Percentiles rank a stretch among this genome's conserved stretches.
phyloP scores from a whole-genome alignment of 306 rosid species.

The Canavalia gladiata region DNA sequence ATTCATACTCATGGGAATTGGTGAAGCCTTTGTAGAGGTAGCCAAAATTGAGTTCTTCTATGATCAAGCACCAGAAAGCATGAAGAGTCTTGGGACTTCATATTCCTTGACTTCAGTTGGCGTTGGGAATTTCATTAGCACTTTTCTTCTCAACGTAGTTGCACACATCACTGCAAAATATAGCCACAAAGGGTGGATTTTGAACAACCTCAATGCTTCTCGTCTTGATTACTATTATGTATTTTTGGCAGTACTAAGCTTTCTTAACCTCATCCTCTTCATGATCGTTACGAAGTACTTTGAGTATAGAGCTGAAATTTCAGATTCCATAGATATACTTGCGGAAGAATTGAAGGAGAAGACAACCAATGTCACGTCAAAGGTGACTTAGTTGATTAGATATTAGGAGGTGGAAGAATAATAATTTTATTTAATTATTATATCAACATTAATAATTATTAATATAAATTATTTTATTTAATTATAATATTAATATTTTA shows the following conservation, averaged over 20 bases:
- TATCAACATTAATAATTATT: no score
- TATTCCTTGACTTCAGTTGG: constrained; percentile 70
- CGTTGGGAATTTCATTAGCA: constrained; percentile 68
- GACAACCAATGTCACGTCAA: not conserved
- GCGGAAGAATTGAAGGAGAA: constrained; percentile 58
- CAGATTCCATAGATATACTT: constrained; percentile 64
- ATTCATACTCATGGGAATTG: constrained; percentile 63
- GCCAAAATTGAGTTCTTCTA: constrained; percentile 80
- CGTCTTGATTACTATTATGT: constrained; percentile 71
- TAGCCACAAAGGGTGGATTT: constrained; percentile 22
- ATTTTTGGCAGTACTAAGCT: constrained; percentile 54
- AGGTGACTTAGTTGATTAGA: not conserved
- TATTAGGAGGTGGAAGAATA: not conserved
- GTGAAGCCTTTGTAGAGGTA: constrained; percentile 68
- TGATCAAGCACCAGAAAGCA: constrained; percentile 80
- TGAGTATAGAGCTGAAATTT: constrained; percentile 75
- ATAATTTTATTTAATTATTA: no score
- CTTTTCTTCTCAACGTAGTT: constrained; percentile 63
- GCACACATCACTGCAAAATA: constrained; percentile 53
- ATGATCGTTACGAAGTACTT: constrained; percentile 54
- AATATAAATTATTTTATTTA: no score
- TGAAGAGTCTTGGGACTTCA: constrained; percentile 83
- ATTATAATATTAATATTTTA: no score
- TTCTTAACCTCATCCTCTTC: constrained; percentile 67
- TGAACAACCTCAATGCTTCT: constrained; percentile 71